A percentile compares a stretch with the other conserved stretches of the same genome.
Conservation (phyloP, 176 grass and related monocot species). For the Ensete ventricosum region DNA sequence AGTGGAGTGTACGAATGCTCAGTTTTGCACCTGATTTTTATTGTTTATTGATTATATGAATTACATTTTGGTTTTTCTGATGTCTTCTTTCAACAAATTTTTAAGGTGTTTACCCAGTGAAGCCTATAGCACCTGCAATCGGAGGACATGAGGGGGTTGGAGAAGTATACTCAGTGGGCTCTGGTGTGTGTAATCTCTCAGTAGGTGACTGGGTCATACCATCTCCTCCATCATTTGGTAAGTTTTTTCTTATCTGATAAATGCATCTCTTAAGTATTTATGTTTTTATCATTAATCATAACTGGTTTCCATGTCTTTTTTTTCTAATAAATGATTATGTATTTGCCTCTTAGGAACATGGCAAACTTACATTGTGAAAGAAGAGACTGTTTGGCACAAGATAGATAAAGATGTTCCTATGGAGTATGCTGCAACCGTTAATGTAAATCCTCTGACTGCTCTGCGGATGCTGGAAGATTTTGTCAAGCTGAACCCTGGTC, state of each 20-base stretch:
- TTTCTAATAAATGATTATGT: background rate
- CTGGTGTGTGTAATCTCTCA: conserved; percentile 41
- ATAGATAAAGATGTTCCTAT: conserved; percentile 52
- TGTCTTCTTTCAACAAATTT: background rate
- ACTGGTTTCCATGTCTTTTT: background rate
- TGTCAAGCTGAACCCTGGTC: conserved; percentile 56
- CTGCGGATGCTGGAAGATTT: conserved; percentile 72
- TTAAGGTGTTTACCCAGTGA: conserved; percentile 72
- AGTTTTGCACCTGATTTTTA: background rate
- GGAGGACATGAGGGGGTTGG: conserved; percentile 83
- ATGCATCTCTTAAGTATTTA: background rate
- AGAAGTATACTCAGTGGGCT: conserved; percentile 61
- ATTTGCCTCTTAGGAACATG: conserved; percentile 45
- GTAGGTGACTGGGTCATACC: conserved; percentile 83
- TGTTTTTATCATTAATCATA: background rate
- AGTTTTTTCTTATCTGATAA: background rate
- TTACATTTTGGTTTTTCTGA: background rate
- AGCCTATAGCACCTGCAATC: conserved; percentile 57
- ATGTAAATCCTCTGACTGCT: conserved; percentile 70
- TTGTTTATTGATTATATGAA: background rate
- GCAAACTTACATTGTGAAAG: conserved; percentile 73
- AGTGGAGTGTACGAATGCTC: no score
- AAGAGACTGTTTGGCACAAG: conserved; percentile 60
- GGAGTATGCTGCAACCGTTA: conserved; percentile 74
- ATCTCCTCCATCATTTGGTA: conserved; percentile 73